Evolutionary conservation across 1,284 basidiomycete genomes (phyloP), one percentile per base, ranked within the genome.

Genomic region (Trichosporon sp.): DNA sequence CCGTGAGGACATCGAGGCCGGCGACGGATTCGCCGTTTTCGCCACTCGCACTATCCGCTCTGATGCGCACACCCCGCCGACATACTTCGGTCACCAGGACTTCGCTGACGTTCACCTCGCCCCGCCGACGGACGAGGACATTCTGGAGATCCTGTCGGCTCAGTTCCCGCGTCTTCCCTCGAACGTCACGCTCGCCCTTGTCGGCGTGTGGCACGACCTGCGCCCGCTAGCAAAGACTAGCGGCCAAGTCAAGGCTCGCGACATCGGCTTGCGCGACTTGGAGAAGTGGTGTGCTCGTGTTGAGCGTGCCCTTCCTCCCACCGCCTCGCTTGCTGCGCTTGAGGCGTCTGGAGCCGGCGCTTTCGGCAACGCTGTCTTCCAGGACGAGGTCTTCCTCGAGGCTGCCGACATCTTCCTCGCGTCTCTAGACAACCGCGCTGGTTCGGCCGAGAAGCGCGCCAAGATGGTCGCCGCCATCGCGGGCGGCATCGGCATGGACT

Each of bases 361-460:
- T 10, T 90, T 93, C 76, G 86, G 90, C n/a, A 93, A 95, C 80
- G 89, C 91, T 3, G 85, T 88, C 0, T 81, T 95, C 10, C 90
- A 96, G 70, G 96, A 99, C 80, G 93, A 96, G 70, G 90, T 97
- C 31, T 95, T 92, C 77, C 86, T 96, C 59, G 93, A 97, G 80
- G 93, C 93, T 0, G 88, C 91, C 32, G 97, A 99, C 81, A 89
- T 97, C 32, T 98, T 99, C 84, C 92, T 98, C 74, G 94, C 93
- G 26, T 72, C 88, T 82, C 73, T 85, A 83, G 37, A 89, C 89
- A 79, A 86, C 40, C 85, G 92, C 68, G 85, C 88, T 0, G 74
- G 77, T 1, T 79, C 81, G 3, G 66, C 75, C 0, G 78, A 78
- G 59, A 78, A 80, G 65, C 70, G 77, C 26, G 65, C 73, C 16